phyloP scores from a whole-genome alignment of 2,329 filamentous ascomycete species.

The Pestalotiopsis sp. region DNA sequence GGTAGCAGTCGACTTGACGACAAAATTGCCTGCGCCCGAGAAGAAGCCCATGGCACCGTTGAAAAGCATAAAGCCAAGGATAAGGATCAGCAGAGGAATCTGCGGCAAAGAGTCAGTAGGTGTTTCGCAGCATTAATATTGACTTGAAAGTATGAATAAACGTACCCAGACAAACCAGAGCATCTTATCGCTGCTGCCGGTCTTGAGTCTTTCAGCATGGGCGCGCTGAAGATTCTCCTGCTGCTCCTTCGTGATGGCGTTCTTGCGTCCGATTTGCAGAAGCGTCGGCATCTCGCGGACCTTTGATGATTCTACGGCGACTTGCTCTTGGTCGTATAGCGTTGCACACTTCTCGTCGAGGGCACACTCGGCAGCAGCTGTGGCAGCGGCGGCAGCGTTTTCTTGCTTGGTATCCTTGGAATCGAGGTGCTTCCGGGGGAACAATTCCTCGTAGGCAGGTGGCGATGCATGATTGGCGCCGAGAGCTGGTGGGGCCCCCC shows the following conservation, averaged over 20 bases:
- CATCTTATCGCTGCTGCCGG: conserved; percentile 62
- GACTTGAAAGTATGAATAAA: background rate
- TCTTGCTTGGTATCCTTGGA: conserved; percentile 47
- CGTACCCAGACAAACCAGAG: conserved; percentile 69
- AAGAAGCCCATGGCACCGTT: conserved; percentile 31
- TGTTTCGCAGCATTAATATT: background rate
- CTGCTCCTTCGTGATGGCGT: conserved; percentile 64
- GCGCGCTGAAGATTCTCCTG: conserved; percentile 62
- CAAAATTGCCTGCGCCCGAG: conserved; percentile 16
- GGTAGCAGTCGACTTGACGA: conserved; percentile 16
- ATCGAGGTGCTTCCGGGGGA: conserved; percentile 56
- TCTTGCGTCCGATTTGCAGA: conserved; percentile 62
- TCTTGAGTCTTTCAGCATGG: conserved; percentile 63
- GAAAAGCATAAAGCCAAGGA: conserved; percentile 35
- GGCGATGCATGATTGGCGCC: conserved; percentile 53
- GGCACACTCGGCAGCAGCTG: conserved; percentile 58
- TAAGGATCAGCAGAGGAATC: conserved; percentile 37
- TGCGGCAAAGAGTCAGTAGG: conserved; percentile 16
- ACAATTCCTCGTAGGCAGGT: conserved; percentile 79
- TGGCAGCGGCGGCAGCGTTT: conserved; percentile 45
- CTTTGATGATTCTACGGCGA: conserved; percentile 31
- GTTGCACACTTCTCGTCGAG: conserved; percentile 58
- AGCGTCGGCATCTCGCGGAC: conserved; percentile 37
- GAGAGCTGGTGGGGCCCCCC: conserved; percentile 62
- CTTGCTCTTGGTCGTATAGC: conserved; percentile 47